Base-by-base conservation (phyloP, 2,329 filamentous ascomycete genomes). In the Talaromyces funiculosus region DNA sequence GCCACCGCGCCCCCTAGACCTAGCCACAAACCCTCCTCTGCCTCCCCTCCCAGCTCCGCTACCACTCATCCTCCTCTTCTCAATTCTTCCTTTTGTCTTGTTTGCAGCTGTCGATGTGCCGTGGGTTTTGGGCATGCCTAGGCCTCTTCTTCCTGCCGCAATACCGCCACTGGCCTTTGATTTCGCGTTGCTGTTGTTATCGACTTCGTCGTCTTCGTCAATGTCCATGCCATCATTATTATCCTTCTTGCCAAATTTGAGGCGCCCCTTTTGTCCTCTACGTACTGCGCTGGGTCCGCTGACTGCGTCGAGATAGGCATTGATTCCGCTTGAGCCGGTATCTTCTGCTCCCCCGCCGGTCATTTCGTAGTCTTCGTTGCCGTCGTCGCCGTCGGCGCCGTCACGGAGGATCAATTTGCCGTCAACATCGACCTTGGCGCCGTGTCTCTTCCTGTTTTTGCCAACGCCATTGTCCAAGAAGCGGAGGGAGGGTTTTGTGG, bases 401-500 rank as follows among this genome's bases (percentile, higher is more conserved):
- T 71, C 71, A n/a, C 74, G 74, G n/a, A 80, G 70, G 40, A 80
- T 62, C 8, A 80, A 70, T 65, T 77, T 77, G 51, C 77, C 77
- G 43, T 80, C 76, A 22, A 73, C 70, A 53, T 77, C 77, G 59
- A 76, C 66, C 65, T 75, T 77, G 54, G 77, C 75, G 47, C 75
- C 67, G 31, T 70, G 77, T 64, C 75, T 77, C 61, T 72, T 73
- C 59, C 71, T 71, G 33, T 71, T 71, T n/a, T 71, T 68, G 35
- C 71, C 69, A 3, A 61, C 60, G 6, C 71, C 71, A 31, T 70
- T 72, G 64, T 76, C 75, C 51, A 76, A 68, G 71, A 78, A 77
- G 42, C 76, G 73, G n/a, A 77, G 68, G 57, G 70, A 75, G 24
- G 92, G 93, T 74, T 92, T 93, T 10, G 91, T 96, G 4, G 90